Conservation (phyloP, 2,329 filamentous ascomycete genomes). For the Ophiostoma australiae region DNA sequence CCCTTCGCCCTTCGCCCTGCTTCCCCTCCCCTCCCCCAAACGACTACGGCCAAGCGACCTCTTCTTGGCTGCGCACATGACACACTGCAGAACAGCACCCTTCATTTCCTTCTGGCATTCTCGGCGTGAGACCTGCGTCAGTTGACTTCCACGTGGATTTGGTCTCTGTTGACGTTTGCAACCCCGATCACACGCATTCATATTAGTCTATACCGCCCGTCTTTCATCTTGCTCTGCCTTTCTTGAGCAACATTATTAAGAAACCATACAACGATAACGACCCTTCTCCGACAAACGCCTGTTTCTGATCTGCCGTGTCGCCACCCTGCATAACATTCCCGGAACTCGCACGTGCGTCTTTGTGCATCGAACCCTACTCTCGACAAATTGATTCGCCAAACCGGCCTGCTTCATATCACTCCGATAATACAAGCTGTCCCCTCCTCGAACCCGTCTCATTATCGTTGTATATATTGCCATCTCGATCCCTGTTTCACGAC, state of each 20-base stretch:
- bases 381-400: background rate
- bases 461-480: background rate
- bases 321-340: constrained; percentile 10
- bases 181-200: background rate
- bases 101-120: constrained; percentile 3
- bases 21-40: background rate
- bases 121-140: background rate
- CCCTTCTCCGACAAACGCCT: background rate
- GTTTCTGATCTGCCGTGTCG: constrained; percentile 3
- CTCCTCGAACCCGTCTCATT: background rate
- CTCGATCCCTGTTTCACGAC: constrained; percentile 6
- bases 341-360: background rate
- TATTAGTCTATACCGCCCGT: background rate
- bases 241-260: background rate
- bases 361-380: background rate
- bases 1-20: background rate
- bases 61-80: constrained; percentile 7
- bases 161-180: background rate
- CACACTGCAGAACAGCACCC: constrained; percentile 1
- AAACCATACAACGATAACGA: background rate
- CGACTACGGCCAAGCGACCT: constrained; percentile 1
- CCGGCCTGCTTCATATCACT: background rate
- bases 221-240: background rate
- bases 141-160: background rate
- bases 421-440: background rate